A percentile compares a stretch with the other conserved stretches of the same genome.
phyloP scores from a whole-genome alignment of 805 yeast species.

The Pichia membranifaciens region DNA sequence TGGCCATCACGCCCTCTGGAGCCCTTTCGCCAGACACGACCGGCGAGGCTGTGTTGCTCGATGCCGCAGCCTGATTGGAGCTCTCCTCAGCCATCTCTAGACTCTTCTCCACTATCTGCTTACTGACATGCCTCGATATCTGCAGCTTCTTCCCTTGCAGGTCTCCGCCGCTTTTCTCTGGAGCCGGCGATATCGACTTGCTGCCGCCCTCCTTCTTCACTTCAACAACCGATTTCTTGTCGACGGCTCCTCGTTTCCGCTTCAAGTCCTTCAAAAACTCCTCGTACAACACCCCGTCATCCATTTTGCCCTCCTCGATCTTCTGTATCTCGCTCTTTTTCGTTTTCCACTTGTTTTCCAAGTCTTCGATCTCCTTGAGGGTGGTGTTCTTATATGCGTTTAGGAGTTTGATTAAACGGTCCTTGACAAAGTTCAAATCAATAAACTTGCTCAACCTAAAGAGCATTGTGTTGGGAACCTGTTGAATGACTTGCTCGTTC shows the following conservation, averaged over 20 bases:
- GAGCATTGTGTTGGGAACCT: constrained; percentile 30
- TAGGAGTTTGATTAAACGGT: constrained; percentile 30
- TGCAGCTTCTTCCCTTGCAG: constrained; percentile 6
- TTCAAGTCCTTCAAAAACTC: constrained; percentile 22
- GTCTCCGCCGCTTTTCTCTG: constrained; percentile 4
- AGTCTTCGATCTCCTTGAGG: constrained; percentile 32
- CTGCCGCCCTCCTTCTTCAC: not conserved
- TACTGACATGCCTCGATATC: constrained; percentile 6
- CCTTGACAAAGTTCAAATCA: constrained; percentile 29
- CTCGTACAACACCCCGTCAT: constrained; percentile 28
- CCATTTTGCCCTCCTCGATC: constrained; percentile 38
- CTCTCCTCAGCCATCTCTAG: not conserved
- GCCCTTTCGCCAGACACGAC: not conserved
- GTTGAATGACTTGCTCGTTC: constrained; percentile 28
- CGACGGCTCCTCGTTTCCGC: constrained; percentile 14
- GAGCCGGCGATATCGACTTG: not conserved
- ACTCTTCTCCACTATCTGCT: constrained; percentile 4
- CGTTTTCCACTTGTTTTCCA: constrained; percentile 33
- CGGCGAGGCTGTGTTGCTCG: not conserved
- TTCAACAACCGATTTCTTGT: not conserved
- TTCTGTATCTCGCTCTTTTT: constrained; percentile 35
- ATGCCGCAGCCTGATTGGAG: not conserved
- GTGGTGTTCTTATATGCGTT: constrained; percentile 30
- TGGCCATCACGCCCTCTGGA: too few relatives aligned
- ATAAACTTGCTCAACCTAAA: constrained; percentile 29